A percentile compares a stretch with the other conserved stretches of the same genome.
Evolutionary conservation across 164 flowering plant species (phyloP).

Genomic region (Stephania japonica): DNA sequence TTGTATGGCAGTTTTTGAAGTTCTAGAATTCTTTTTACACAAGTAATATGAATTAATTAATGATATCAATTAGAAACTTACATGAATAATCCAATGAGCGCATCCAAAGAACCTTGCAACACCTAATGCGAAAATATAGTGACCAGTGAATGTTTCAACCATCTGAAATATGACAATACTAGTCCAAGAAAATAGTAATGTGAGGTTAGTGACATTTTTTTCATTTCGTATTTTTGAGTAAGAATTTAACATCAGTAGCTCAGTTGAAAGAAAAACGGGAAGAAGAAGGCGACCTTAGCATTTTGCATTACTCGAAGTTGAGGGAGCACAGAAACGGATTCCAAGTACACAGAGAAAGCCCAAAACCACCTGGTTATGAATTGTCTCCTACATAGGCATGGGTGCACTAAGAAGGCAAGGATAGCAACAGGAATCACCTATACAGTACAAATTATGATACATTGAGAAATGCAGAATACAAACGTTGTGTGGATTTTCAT

Average conservation of each 20-base stretch:
- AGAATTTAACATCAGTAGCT: neutral
- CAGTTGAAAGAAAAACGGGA: neutral
- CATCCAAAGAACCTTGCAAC: conserved; percentile 70
- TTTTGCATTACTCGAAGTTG: conserved; percentile 1
- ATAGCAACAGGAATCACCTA: conserved; percentile 17
- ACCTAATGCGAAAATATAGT: conserved; percentile 91
- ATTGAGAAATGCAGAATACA: neutral
- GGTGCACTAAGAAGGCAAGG: conserved; percentile 24
- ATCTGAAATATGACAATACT: conserved; percentile 35
- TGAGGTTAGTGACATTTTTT: neutral
- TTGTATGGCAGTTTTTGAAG: neutral
- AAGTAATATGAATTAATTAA: neutral
- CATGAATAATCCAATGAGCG: conserved; percentile 51
- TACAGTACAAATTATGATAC: neutral
- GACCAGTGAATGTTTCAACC: conserved; percentile 87
- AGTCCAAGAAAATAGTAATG: neutral
- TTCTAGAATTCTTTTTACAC: neutral
- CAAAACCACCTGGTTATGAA: neutral
- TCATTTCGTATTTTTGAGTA: too few relatives aligned
- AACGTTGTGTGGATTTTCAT: too few relatives aligned
- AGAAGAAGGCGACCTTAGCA: neutral
- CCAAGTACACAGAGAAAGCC: neutral
- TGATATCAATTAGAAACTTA: conserved; percentile 30
- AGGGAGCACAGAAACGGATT: conserved; percentile 3
- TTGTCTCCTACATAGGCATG: neutral